phyloP scores from a whole-genome alignment of 192 early-diverging fungal species.

The Phlyctochytrium planicorne region DNA sequence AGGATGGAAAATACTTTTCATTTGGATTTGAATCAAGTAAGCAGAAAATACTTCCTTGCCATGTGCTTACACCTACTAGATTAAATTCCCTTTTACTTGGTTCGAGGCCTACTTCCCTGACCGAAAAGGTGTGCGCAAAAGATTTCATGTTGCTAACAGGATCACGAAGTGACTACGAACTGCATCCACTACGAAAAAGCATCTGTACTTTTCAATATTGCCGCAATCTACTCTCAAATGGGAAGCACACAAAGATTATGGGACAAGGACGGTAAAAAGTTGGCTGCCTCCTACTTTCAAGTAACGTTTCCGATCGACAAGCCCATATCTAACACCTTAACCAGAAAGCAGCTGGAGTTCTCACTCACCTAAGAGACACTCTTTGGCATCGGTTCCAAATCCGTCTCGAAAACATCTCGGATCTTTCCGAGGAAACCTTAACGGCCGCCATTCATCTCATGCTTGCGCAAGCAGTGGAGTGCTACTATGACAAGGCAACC shows the following conservation, averaged over 20 bases:
- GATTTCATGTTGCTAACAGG: constrained; percentile 7
- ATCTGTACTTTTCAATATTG: constrained; percentile 50
- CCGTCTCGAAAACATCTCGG: constrained; percentile 45
- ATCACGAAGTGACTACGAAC: constrained; percentile 33
- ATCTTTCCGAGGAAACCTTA: constrained; percentile 72
- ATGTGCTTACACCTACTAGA: constrained; percentile 14
- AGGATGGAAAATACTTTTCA: constrained; percentile 52
- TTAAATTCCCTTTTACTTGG: constrained; percentile 52
- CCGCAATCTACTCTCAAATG: constrained; percentile 47
- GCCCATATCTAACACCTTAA: neutral
- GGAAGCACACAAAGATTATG: constrained; percentile 37
- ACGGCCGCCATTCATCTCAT: constrained; percentile 71
- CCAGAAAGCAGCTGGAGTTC: constrained; percentile 75
- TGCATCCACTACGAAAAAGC: constrained; percentile 67
- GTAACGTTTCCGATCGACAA: constrained; percentile 12
- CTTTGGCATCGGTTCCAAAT: constrained; percentile 48
- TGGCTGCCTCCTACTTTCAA: constrained; percentile 49
- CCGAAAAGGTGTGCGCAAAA: constrained; percentile 19
- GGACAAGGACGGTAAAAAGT: constrained; percentile 43
- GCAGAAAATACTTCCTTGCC: constrained; percentile 12
- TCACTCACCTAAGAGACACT: constrained; percentile 48
- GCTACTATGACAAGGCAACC: constrained; percentile 86
- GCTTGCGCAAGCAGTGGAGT: constrained; percentile 94
- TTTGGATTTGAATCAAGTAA: constrained; percentile 43
- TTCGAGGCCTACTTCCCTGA: constrained; percentile 43